Conservation (phyloP, 192 early-diverging fungal genomes). For the Paraglomus occultum region DNA sequence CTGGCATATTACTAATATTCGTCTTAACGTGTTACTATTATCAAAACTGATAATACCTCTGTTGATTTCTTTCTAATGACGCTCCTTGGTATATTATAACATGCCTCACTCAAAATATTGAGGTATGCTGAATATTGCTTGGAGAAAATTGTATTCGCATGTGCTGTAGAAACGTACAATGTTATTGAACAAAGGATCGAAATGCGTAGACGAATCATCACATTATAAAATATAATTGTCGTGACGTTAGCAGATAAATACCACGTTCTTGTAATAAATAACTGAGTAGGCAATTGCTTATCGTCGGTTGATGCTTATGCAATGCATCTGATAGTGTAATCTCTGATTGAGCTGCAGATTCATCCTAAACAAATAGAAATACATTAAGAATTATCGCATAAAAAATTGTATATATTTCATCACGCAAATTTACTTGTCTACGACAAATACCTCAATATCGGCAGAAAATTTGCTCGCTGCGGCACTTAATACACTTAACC, state of each 20-base stretch:
- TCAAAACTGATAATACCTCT: conserved; percentile 8
- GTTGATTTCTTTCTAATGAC: neutral
- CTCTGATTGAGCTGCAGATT: neutral
- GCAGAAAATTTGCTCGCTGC: no score
- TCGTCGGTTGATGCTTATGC: neutral
- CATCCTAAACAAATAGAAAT: neutral
- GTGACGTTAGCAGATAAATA: neutral
- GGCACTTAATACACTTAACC: no score
- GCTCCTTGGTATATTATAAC: conserved; percentile 6
- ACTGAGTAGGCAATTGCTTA: neutral
- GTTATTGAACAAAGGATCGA: neutral
- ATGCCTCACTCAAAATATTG: conserved; percentile 9
- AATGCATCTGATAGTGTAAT: neutral
- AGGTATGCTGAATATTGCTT: conserved; percentile 16
- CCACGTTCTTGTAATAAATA: conserved; percentile 15
- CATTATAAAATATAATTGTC: neutral
- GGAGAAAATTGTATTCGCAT: conserved; percentile 14
- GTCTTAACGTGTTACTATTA: no score
- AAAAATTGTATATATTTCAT: no score
- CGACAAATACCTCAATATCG: no score
- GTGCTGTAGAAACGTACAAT: conserved; percentile 4
- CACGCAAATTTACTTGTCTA: no score
- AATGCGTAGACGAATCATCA: neutral
- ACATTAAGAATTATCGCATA: no score
- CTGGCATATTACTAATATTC: no score